Base-by-base conservation (phyloP, 257 asterid species). In the Coffea eugenioides region DNA sequence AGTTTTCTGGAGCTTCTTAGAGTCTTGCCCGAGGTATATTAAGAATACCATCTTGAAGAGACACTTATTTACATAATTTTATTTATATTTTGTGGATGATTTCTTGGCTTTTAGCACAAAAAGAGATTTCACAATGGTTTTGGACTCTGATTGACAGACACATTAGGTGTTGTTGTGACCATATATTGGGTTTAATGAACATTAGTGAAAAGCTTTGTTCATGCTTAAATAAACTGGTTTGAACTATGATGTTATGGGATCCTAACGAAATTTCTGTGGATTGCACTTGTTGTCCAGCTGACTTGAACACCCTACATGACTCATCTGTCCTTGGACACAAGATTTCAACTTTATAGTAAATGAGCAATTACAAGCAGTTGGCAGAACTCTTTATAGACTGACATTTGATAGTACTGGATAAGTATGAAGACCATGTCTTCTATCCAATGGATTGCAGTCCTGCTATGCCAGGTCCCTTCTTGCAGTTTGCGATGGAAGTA, bases 1-100 rank as follows among this genome's bases (percentile, higher is more conserved):
- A 91, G 99, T 88, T 96, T 96, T 90, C 91, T 96, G 84, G 99
- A 96, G 89, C 97, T 96, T 83, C 95, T 96, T 77, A 90, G 84
- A 91, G 98, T 96, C 78, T 84, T 96, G 88, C 99, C 99, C 1
- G 99, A 96, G 99, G 99, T 96, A 91, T 70, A 46, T 49, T 43
- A 13, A 45, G 61, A 43, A 8, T 76, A 13, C 31, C 23, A 25
- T 41, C 10, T 76, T 31, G 4, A 6, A 61, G 3, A 39, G 71
- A 41, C 64, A 23, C n/a, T 48, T 6, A 52, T n/a, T 61, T 13
- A 13, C 13, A 13, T 23, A 34, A 23, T 21, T 36, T 61, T 21
- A 8, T 39, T 45, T n/a, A 61, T 36, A n/a, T 8, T 18, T 12
- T 23, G 27, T 7, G 39, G 57, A 43, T 36, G 70, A 59, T 39